Base-by-base conservation (phyloP, 2,329 filamentous ascomycete species). In the Alternaria sp. region DNA sequence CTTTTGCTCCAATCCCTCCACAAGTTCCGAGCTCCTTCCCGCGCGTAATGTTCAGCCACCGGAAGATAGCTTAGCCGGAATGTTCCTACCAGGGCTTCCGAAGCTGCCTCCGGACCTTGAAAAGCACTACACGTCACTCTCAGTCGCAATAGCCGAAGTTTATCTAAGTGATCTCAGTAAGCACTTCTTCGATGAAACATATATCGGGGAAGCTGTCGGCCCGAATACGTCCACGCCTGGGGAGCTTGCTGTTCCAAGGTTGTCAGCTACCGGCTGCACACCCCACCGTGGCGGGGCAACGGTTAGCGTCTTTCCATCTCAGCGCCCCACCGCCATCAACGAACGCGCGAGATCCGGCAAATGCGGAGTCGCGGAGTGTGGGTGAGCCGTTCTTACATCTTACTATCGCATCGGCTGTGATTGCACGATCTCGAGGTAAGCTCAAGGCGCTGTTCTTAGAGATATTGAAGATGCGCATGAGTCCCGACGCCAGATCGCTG, bases 401-500 rank as follows among this genome's bases (percentile, higher is more conserved):
- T 45, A 36, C 28, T 25, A 57, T 32, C 26, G n/a, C 19, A n/a
- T 21, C 44, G n/a, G 23, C 25, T 21, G 15, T 25, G 23, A 25
- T 43, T 43, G 51, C 19, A 43, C 32, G 17, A 51, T 51, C 28
- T 51, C 6, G 17, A 17, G 32, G 12, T 51, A 30, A 51, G 19
- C 17, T 36, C 1, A 51, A 51, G 28, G 13, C 11, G 26, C n/a
- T 40, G 36, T 36, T 15, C 15, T 36, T 17, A 28, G 23, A 26
- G 23, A 50, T 47, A 6, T 47, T 43, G 46, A 50, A 25, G 23
- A 50, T n/a, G 23, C 86, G 84, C 84, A 70, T 86, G 82, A 1
- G 83, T 85, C 72, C 83, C 84, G 64, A 87, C 81, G 10, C 81
- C 79, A 0, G 85, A 84, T n/a, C 81, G 74, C 25, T 82, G 85